These are phyloP conservation scores for Fraxinus americana DNA, from an alignment of 257 asterid genomes.

Conservation along the genomic window DNA sequence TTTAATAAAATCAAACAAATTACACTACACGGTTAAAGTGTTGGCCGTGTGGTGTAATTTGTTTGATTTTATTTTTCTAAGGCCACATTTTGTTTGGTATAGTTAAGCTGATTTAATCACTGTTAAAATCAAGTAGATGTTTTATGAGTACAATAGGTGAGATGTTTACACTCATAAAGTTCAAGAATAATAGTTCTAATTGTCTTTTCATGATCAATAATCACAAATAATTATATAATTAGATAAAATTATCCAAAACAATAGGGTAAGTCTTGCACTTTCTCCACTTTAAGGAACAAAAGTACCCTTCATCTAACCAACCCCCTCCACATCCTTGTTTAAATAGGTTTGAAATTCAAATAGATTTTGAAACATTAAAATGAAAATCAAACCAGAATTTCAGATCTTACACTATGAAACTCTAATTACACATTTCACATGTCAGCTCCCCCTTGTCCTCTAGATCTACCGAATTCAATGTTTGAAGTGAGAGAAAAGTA, in stretches of 20 bases:
- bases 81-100: background rate
- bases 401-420: background rate
- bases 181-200: background rate
- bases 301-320: background rate
- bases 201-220: background rate
- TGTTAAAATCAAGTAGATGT: background rate
- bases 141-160: background rate
- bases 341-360: background rate
- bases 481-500: background rate
- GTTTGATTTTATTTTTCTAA: too few relatives aligned
- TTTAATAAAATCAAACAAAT: too few relatives aligned
- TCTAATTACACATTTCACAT: background rate
- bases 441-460: background rate
- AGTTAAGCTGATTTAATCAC: background rate
- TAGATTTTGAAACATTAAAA: background rate
- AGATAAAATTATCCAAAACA: background rate
- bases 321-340: background rate
- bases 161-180: background rate
- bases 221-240: background rate
- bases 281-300: background rate
- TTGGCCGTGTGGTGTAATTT: too few relatives aligned
- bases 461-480: background rate
- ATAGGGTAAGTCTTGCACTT: background rate
- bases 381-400: background rate
- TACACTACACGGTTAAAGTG: too few relatives aligned